These are phyloP conservation scores for Coccomyxa subellipsoidea DNA, from an alignment of 163 green algal species.

Conservation along the genomic window DNA sequence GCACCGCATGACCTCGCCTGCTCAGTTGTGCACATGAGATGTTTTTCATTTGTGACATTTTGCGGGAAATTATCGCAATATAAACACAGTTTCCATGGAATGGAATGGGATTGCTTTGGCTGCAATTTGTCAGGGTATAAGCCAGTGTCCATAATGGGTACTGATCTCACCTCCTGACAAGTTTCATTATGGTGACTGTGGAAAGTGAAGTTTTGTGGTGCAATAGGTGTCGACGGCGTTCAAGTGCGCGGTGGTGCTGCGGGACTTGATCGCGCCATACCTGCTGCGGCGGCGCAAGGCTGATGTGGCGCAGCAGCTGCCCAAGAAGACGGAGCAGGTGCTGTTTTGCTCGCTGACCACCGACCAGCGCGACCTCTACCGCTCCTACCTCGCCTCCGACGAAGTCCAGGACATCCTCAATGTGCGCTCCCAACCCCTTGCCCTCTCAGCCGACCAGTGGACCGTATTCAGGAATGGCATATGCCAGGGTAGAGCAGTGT, in stretches of 20 bases:
- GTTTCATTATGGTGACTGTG: no score
- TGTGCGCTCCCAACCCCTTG: not conserved
- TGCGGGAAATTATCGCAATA: no score
- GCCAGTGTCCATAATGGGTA: no score
- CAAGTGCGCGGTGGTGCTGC: conserved; percentile 90
- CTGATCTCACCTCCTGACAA: no score
- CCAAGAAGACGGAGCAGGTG: conserved; percentile 93
- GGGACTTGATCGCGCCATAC: conserved; percentile 94
- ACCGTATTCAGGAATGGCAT: no score
- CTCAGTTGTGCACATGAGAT: not conserved
- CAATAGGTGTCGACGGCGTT: conserved; percentile 86
- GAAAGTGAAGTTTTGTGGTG: no score
- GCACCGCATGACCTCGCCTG: not conserved
- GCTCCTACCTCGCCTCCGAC: conserved; percentile 67
- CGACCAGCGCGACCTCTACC: conserved; percentile 86
- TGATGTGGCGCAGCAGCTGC: conserved; percentile 85
- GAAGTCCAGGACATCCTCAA: conserved; percentile 63
- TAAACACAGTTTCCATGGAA: no score
- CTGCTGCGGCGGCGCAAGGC: conserved; percentile 90
- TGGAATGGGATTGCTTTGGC: no score
- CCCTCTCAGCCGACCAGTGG: no score
- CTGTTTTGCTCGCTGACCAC: conserved; percentile 86
- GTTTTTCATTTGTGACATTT: no score
- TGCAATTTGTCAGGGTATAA: no score
- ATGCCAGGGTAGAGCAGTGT: no score